Base-by-base conservation (phyloP, 1,284 basidiomycete genomes). In the Filobasidium uniguttulatum region DNA sequence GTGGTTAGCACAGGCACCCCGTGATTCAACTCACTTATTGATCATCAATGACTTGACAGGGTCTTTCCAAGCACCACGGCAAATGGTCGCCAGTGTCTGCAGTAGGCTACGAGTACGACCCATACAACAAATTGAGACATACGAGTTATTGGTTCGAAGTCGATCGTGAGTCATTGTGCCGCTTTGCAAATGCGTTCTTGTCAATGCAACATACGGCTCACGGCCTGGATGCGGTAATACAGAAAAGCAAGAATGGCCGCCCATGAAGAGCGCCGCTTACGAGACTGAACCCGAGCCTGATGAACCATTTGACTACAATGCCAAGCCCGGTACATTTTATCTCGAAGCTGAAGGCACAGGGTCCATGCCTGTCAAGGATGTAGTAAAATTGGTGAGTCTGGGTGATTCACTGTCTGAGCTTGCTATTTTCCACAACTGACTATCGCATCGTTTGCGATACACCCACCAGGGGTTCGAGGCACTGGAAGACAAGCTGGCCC, bases 11-110 rank as follows among this genome's bases (percentile, higher is more conserved):
- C 40, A 17, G 7, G 5, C 7, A 48, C n/a, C n/a, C n/a, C n/a
- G n/a, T n/a, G n/a, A n/a, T n/a, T n/a, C n/a, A n/a, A n/a, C n/a
- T n/a, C n/a, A n/a, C n/a, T n/a, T n/a, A n/a, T n/a, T n/a, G n/a
- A n/a, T n/a, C n/a, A n/a, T n/a, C n/a, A n/a, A n/a, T 17, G 17
- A 30, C 9, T 30, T 46, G 45, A 28, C 58, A 94, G 87, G 93
- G 93, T 25, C 85, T 96, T 55, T 90, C 90, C 7, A 96, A 98
- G 72, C 90, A 97, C 65, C 94, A 99, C 64, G 90, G 94, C 6
- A 99, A 99, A 72, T 98, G 93, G 90, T 94, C 89, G 0, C 93
- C 94, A 12, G 85, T 90, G 52, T 85, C 89, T 1, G 90, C 94
- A 1, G 82, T 98, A 19, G 81, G 83, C 2, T 98, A 94, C 60